Base-by-base conservation (phyloP, 2,329 filamentous ascomycete genomes). In the Ophiognomonia clavigignenti-juglandacearum region DNA sequence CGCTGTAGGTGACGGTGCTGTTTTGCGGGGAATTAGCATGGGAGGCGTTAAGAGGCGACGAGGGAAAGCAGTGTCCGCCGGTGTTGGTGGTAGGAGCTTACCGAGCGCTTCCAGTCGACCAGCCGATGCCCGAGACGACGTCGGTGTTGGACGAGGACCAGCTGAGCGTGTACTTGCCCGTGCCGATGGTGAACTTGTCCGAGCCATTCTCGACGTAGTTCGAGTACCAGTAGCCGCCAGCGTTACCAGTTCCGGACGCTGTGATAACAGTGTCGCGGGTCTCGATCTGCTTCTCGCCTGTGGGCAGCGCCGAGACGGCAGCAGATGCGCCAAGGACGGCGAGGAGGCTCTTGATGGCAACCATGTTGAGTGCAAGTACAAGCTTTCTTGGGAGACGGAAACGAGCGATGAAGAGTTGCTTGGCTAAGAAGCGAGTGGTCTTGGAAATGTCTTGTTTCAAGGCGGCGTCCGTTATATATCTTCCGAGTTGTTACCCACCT, bases 71-170 rank as follows among this genome's bases (percentile, higher is more conserved):
- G n/a, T n/a, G n/a, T n/a, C n/a, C n/a, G n/a, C n/a, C n/a, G n/a
- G n/a, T n/a, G n/a, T n/a, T n/a, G n/a, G n/a, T 24, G 29, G 20
- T 16, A 22, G 4, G 22, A 20, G 23, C 43, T n/a, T 35, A 46
- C 43, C 43, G 43, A n/a, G 43, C 43, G 20, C 37, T 40, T 26
- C 43, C 43, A 7, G 43, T 46, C 22, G 37, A 34, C 43, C 43
- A 46, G 27, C 43, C 43, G 14, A 46, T 46, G 4, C 43, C 43
- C 6, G 36, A 24, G n/a, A 46, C 43, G 14, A 46, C 43, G 27
- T 46, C 43, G 13, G 43, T 46, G 29, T 39, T 40, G 22, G 43
- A 46, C 10, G 43, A 46, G 18, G 43, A 46, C 43, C 43, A 46
- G 3, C 14, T 20, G 22, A 46, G 37, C n/a, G 37, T 26, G 43